A percentile compares a stretch with the other conserved stretches of the same genome.
phyloP scores from a whole-genome alignment of 805 yeast genomes.

The Brettanomyces naardenensis region DNA sequence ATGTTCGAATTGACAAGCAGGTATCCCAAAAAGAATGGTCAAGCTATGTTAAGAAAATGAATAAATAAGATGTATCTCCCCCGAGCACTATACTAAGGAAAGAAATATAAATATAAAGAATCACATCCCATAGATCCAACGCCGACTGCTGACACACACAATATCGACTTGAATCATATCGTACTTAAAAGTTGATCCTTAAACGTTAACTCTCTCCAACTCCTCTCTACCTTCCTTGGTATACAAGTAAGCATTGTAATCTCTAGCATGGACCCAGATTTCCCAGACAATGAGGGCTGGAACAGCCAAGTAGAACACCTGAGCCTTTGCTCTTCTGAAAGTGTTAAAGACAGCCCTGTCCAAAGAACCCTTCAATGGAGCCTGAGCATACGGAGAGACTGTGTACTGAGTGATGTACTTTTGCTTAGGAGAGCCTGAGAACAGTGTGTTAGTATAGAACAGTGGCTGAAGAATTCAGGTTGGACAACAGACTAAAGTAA shows the following conservation, averaged over 20 bases:
- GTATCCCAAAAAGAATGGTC: conserved; percentile 1
- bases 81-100: too few species aligned
- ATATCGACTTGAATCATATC: too few species aligned
- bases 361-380: conserved; percentile 80
- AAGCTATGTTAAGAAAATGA: background rate
- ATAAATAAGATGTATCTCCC: too few species aligned
- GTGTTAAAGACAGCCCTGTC: conserved; percentile 86
- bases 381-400: conserved; percentile 89
- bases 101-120: too few species aligned
- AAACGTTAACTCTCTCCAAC: conserved; percentile 54
- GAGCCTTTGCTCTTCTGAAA: conserved; percentile 88
- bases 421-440: conserved; percentile 61
- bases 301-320: conserved; percentile 65
- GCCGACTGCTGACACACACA: too few species aligned
- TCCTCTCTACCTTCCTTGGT: conserved; percentile 98
- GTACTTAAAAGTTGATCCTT: conserved; percentile 4
- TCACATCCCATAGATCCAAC: too few species aligned
- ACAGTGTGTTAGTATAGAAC: too few species aligned
- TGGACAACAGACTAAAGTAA: too few species aligned
- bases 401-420: conserved; percentile 82
- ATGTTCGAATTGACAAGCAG: too few species aligned
- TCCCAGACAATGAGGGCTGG: conserved; percentile 81
- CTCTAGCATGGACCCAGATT: conserved; percentile 81
- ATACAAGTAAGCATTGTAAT: conserved; percentile 88
- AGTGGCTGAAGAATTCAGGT: background rate